phyloP scores from a whole-genome alignment of 164 flowering plant genomes.

The Brasenia schreberi region DNA sequence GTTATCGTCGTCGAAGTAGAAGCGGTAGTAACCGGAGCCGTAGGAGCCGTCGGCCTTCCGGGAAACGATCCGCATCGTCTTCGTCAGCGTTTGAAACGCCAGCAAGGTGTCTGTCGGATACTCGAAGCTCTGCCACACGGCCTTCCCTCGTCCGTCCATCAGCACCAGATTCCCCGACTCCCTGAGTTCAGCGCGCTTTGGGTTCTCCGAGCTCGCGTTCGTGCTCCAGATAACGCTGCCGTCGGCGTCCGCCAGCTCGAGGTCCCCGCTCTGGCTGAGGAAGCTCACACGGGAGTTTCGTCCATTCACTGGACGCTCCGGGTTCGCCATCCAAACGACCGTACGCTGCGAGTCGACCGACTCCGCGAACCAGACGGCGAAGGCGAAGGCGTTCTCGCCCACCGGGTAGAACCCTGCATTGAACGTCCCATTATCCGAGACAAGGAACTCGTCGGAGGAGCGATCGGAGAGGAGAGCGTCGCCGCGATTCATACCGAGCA shows the following conservation, averaged over 20 bases:
- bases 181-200: no score
- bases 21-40: constrained; percentile 6
- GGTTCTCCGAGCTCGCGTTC: no score
- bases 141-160: background rate
- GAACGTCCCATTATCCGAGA: constrained; percentile 11
- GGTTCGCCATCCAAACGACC: constrained; percentile 10
- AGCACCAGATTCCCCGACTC: constrained; percentile 15
- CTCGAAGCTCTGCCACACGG: constrained; percentile 28
- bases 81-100: constrained; percentile 7
- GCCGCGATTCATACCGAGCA: constrained; percentile 2
- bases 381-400: constrained; percentile 11
- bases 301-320: constrained; percentile 9
- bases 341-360: background rate
- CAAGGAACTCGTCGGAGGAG: constrained; percentile 5
- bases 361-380: constrained; percentile 14
- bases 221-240: background rate
- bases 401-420: constrained; percentile 11
- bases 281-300: constrained; percentile 6
- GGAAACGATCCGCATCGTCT: constrained; percentile 3
- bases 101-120: constrained; percentile 17
- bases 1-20: constrained; percentile 10
- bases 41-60: background rate
- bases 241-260: constrained; percentile 5
- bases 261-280: constrained; percentile 5
- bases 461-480: constrained; percentile 7